Conservation (phyloP, 2,329 filamentous ascomycete species). For the Bipolaris gigantea region DNA sequence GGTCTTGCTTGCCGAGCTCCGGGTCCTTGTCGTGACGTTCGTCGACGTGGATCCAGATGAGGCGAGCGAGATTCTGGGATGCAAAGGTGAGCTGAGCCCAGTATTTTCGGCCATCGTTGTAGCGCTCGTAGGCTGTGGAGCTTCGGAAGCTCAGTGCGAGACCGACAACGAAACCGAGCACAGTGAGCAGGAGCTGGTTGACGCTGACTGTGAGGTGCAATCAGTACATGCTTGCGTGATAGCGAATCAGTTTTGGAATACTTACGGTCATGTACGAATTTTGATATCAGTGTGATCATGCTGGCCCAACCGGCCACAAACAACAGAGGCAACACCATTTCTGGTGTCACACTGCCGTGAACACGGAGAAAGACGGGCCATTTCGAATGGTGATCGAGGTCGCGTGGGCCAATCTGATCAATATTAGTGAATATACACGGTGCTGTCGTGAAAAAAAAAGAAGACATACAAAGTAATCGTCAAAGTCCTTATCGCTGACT, state of each 20-base stretch:
- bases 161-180: constrained; percentile 80
- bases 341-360: constrained; percentile 72
- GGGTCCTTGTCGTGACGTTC: constrained; percentile 57
- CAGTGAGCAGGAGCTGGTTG: constrained; percentile 68
- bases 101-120: constrained; percentile 62
- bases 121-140: constrained; percentile 74
- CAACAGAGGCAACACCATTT: constrained; percentile 69
- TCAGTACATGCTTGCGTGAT: neutral
- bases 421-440: neutral
- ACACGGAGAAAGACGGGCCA: constrained; percentile 73
- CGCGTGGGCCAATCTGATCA: constrained; percentile 59
- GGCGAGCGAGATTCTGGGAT: constrained; percentile 63
- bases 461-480: neutral
- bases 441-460: neutral
- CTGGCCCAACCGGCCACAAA: constrained; percentile 68
- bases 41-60: constrained; percentile 80
- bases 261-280: constrained; percentile 46
- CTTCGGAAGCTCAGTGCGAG: constrained; percentile 73
- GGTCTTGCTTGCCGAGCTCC: constrained; percentile 62
- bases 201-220: constrained; percentile 53
- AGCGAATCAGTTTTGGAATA: neutral
- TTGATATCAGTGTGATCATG: constrained; percentile 57
- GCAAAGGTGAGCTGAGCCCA: constrained; percentile 62
- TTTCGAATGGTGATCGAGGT: constrained; percentile 73
- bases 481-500: neutral